These are phyloP conservation scores for Aspergillus wentii DNA, from an alignment of 495 filamentous ascomycete genomes.

Conservation along the genomic window DNA sequence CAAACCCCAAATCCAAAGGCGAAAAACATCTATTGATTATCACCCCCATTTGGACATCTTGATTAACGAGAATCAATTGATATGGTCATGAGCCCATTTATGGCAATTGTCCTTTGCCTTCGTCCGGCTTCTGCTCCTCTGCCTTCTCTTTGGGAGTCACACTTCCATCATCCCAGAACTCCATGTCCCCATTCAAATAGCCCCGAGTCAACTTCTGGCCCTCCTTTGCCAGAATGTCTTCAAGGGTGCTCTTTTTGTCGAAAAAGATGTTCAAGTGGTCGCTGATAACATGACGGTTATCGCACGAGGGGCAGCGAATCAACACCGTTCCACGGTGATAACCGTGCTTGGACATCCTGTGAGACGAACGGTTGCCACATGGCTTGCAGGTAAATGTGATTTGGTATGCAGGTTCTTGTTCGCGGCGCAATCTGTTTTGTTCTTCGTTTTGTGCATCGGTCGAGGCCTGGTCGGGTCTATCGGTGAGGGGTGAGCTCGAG, in stretches of 20 bases:
- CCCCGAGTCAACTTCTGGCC: conserved; percentile 30
- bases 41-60: too few species aligned
- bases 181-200: conserved; percentile 51
- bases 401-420: conserved; percentile 66
- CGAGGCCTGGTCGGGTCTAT: conserved; percentile 16
- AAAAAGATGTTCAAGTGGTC: conserved; percentile 68
- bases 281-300: conserved; percentile 82
- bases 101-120: neutral
- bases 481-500: conserved; percentile 29
- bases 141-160: conserved; percentile 16
- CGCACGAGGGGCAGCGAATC: conserved; percentile 79
- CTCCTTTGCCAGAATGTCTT: conserved; percentile 30
- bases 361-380: conserved; percentile 68
- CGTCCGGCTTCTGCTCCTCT: conserved; percentile 2
- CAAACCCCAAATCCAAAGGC: neutral
- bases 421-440: conserved; percentile 28
- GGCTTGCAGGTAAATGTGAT: conserved; percentile 90
- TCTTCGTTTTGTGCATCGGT: conserved; percentile 25
- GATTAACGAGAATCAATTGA: too few species aligned
- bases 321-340: conserved; percentile 87
- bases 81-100: too few species aligned
- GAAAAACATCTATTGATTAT: too few species aligned
- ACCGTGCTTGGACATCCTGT: conserved; percentile 82
- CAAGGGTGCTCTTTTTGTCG: conserved; percentile 31
- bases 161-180: conserved; percentile 66